phyloP scores from a whole-genome alignment of 306 rosid genomes.

The Prunus padus region DNA sequence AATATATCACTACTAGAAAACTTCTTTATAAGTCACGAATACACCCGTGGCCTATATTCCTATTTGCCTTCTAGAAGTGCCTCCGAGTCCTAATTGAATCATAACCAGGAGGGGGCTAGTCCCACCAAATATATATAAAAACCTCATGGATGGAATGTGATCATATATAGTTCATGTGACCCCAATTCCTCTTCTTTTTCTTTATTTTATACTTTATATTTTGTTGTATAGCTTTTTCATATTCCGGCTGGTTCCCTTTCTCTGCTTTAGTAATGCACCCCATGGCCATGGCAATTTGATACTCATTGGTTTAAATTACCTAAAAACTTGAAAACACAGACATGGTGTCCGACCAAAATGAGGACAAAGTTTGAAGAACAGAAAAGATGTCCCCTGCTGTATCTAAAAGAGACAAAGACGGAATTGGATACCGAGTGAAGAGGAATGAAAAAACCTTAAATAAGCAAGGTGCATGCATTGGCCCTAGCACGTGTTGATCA shows the following conservation, averaged over 20 bases:
- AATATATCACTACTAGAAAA: too few species aligned
- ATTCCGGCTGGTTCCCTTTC: constrained; percentile 14
- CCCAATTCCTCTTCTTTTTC: not conserved
- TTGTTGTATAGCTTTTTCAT: not conserved
- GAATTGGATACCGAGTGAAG: not conserved
- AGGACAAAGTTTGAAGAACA: constrained; percentile 11
- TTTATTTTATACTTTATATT: not conserved
- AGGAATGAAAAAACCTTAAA: not conserved
- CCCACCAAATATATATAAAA: constrained; percentile 14
- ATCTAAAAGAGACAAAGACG: not conserved
- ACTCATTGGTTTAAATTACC: constrained; percentile 11
- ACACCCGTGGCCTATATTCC: too few species aligned
- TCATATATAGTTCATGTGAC: constrained; percentile 17
- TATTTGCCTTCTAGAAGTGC: too few species aligned
- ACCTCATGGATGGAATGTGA: constrained; percentile 11
- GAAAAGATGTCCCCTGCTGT: constrained; percentile 8
- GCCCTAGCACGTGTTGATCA: constrained; percentile 7
- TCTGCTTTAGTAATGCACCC: constrained; percentile 16
- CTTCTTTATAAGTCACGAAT: too few species aligned
- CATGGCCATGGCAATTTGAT: constrained; percentile 7
- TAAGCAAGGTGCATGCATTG: constrained; percentile 9
- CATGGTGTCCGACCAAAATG: constrained; percentile 3
- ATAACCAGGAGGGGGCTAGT: constrained; percentile 3
- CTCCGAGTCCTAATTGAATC: not conserved
- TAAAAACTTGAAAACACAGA: not conserved